Evolutionary conservation across 768 basidiomycete genomes (phyloP).

Genomic region (Albatrellus ellisii): DNA sequence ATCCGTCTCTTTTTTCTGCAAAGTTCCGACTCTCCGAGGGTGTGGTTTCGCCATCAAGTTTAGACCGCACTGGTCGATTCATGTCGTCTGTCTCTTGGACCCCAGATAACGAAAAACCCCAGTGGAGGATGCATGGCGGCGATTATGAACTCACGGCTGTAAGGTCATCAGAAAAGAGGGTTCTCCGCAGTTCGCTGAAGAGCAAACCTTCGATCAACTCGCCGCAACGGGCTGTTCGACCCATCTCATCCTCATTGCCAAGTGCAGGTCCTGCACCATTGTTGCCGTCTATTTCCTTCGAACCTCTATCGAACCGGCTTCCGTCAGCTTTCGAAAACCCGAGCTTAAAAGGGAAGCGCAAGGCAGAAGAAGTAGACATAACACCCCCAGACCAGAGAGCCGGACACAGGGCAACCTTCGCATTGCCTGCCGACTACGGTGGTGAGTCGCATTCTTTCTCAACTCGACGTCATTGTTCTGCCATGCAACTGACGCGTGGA

Average conservation of each 20-base stretch:
- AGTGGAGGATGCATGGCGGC: neutral
- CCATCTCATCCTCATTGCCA: slow-evolving; percentile 11
- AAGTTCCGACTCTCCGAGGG: too few relatives aligned
- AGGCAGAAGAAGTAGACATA: slow-evolving; percentile 58
- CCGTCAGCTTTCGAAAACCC: slow-evolving; percentile 12
- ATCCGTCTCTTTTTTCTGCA: slow-evolving; percentile 16
- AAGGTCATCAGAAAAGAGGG: slow-evolving; percentile 4
- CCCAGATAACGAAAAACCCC: neutral
- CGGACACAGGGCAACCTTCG: slow-evolving; percentile 39
- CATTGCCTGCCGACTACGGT: slow-evolving; percentile 33
- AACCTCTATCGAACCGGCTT: slow-evolving; percentile 13
- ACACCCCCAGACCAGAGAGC: slow-evolving; percentile 50
- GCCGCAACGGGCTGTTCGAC: slow-evolving; percentile 6
- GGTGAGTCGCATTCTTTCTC: slow-evolving; percentile 1
- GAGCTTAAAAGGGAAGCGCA: slow-evolving; percentile 47
- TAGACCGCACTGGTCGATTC: neutral
- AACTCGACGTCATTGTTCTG: slow-evolving; percentile 6
- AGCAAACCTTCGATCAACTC: neutral
- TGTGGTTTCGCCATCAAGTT: neutral
- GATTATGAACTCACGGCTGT: neutral
- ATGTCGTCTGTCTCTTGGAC: neutral
- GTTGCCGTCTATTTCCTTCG: slow-evolving; percentile 9
- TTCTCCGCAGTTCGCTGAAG: slow-evolving; percentile 13
- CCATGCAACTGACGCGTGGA: slow-evolving; percentile 7
- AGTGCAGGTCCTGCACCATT: neutral